Base-by-base conservation (phyloP, 768 basidiomycete genomes). In the Leccinum uliginosum region DNA sequence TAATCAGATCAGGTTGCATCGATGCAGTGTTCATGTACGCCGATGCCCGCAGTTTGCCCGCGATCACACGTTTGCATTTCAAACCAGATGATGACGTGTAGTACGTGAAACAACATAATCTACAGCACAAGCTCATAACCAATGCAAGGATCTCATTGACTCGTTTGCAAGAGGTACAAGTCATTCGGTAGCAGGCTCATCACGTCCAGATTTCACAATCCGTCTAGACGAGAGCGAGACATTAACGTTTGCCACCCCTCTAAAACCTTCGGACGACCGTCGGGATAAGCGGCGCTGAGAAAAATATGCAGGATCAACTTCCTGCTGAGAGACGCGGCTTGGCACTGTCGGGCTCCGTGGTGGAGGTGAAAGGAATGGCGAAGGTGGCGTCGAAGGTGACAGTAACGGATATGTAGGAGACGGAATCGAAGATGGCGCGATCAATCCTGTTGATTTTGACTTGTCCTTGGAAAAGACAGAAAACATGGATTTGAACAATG, bases 401-500 rank as follows among this genome's bases (percentile, higher is more conserved):
- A 74, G 64, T 10, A 57, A 40, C 7, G 71, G 64, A 45, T 63
- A 64, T 29, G 53, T 17, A 27, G 60, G 53, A 6, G 45, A 29
- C 24, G 58, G 52, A 24, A 52, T 47, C 12, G 58, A 49, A 15
- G 85, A 77, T 12, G 75, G 82, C 0, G 87, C 83, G 57, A 93
- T 83, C 52, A 92, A 74, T 12, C 89, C 91, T 61, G 89, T 85
- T 14, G 83, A 76, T 7, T 79, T 74, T 10, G 74, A 49, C 19
- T 81, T 78, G 61, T 80, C 73, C 49, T 67, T 62, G 34, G 73
- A 71, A 71, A 77, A 58, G 43, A 68, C 54, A 17, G 79, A 80
- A 60, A 86, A 78, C 48, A 89, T 74, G 12, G 85, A 82, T 56
- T 86, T 84, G 67, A 90, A 83, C 19, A 91, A 76, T 9, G 89